Base-by-base conservation (phyloP, 805 yeast genomes). In the Hanseniaspora mollemarum region DNA sequence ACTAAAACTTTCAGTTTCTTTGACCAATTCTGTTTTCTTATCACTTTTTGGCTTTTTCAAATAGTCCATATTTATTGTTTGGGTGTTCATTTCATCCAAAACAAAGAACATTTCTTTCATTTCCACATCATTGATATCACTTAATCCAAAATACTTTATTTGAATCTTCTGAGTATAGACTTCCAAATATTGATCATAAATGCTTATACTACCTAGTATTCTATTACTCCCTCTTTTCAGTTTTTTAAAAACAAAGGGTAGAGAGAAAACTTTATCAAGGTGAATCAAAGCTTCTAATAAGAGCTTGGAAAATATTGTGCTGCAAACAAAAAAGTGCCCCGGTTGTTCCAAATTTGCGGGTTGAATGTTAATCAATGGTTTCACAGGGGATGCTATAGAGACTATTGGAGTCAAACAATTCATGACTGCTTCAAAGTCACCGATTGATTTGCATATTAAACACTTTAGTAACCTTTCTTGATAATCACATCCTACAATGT, bases 281-380 rank as follows among this genome's bases (percentile, higher is more conserved):
- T 69, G 63, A 31, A 71, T 67, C 22, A 85, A 63, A 22, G 88
- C 59, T 21, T 74, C 74, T 43, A 83, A 73, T 57, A 73, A 80
- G 59, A 81, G 83, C 43, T 68, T 62, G 21, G 85, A 75, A 60
- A 92, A 90, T 49, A 79, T 77, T 55, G 71, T 74, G 29, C 82
- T 81, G 64, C 83, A 87, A 10, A 77, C 78, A 62, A 87, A 90
- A 64, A 90, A 96, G 57, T 84, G 86, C 0, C 99, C 99, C 0
- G 96, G 92, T 19, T 94, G 67, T 62, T 94, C 98, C 58, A 72
- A 64, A 43, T 87, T 95, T 0, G 96, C 94, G 58, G 87, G 87
- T 97, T 98, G 92, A 52, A 92, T 84, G 56, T 78, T 82, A 1
- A 88, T 77, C 35, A 92, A 71, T 10, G 81, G 77, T 59, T 87